A percentile compares a stretch with the other conserved stretches of the same genome.
These are phyloP conservation scores for Gracilariopsis chorda DNA, from an alignment of 23 red algal genomes.

Conservation along the genomic window DNA sequence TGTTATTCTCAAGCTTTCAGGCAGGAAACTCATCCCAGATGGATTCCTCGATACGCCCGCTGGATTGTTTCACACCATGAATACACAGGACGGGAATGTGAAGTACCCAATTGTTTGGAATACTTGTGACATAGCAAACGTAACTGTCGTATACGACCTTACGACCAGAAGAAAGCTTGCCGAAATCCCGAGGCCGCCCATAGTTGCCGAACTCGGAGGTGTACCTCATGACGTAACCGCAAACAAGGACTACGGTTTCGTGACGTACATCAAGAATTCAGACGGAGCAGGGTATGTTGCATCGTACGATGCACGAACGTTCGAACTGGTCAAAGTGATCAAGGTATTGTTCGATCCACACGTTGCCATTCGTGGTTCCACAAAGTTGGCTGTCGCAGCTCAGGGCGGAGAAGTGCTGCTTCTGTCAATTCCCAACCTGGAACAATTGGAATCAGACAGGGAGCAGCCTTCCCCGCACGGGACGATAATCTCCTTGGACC, in stretches of 20 bases:
- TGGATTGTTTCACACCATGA: slow-evolving; percentile 51
- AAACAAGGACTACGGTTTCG: slow-evolving; percentile 18
- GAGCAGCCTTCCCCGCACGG: slow-evolving; percentile 40
- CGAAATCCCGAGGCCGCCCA: neutral
- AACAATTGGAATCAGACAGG: neutral
- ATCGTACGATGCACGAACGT: slow-evolving; percentile 24
- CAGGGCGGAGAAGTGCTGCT: slow-evolving; percentile 45
- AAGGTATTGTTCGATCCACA: neutral
- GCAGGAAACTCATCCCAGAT: neutral
- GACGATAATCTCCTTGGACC: neutral
- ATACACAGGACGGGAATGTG: neutral
- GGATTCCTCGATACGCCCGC: neutral
- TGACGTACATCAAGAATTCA: slow-evolving; percentile 36
- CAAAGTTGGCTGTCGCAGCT: neutral
- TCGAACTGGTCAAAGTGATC: neutral
- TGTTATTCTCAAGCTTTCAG: neutral
- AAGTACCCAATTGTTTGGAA: slow-evolving; percentile 31
- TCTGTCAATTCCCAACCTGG: neutral
- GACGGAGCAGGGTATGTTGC: slow-evolving; percentile 35
- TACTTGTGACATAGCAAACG: slow-evolving; percentile 25
- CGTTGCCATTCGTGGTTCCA: neutral
- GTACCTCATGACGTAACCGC: slow-evolving; percentile 39
- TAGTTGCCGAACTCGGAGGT: slow-evolving; percentile 6
- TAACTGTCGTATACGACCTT: slow-evolving; percentile 33
- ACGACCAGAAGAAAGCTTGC: slow-evolving; percentile 8